phyloP scores from a whole-genome alignment of 495 filamentous ascomycete species.

The Aspergillus sclerotiicarbonarius region DNA sequence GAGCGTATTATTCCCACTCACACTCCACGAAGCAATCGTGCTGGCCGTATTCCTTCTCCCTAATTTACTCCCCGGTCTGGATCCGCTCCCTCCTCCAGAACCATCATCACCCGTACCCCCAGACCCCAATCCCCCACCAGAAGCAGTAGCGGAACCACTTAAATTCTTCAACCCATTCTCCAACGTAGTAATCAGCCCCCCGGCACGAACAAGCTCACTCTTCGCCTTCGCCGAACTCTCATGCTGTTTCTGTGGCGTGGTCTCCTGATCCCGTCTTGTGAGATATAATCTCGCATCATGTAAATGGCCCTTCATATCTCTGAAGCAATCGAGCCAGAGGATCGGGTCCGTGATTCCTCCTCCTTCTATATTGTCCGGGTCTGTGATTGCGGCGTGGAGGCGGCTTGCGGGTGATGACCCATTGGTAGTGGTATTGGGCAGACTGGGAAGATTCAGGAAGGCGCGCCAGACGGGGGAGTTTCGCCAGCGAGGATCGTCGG shows the following conservation, averaged over 20 bases:
- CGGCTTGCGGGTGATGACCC: conserved; percentile 25
- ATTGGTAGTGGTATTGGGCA: conserved; percentile 5
- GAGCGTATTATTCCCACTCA: conserved; percentile 37
- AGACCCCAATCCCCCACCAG: conserved; percentile 1
- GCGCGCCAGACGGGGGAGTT: conserved; percentile 77
- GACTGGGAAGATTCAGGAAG: conserved; percentile 77
- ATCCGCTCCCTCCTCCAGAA: not conserved
- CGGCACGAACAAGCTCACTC: conserved; percentile 72
- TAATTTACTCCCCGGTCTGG: not conserved
- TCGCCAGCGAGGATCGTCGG: conserved; percentile 80
- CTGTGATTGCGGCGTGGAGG: conserved; percentile 42
- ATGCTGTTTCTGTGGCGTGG: conserved; percentile 62
- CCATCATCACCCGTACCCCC: not conserved
- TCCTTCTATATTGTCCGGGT: conserved; percentile 29
- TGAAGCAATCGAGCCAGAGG: conserved; percentile 83
- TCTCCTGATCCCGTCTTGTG: conserved; percentile 71
- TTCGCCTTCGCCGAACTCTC: conserved; percentile 83
- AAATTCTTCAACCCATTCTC: conserved; percentile 66
- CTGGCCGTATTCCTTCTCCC: not conserved
- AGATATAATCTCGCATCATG: conserved; percentile 78
- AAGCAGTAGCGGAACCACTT: not conserved
- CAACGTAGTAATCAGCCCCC: conserved; percentile 62
- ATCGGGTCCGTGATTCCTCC: conserved; percentile 65
- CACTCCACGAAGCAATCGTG: conserved; percentile 18
- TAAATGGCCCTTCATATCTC: conserved; percentile 76